Base-by-base conservation (phyloP, 2,329 filamentous ascomycete genomes). In the Mycosphaerella sp. region DNA sequence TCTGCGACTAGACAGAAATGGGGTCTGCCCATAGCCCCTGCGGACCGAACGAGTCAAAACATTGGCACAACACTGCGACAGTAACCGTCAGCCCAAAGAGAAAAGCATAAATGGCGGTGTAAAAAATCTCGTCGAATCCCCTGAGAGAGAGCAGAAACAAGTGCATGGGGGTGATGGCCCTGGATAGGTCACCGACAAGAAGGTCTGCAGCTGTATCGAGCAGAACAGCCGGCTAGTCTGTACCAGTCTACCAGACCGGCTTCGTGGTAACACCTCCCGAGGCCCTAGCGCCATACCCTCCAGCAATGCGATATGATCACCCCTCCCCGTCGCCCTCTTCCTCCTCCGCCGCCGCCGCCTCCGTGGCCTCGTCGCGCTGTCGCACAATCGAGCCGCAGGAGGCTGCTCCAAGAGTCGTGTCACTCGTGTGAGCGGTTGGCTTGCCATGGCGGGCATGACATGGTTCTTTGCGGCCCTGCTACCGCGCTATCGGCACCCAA, bases 81-180 rank as follows among this genome's bases (percentile, higher is more conserved):
- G 48, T 41, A 34, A 41, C 40, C 40, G 39, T 12, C 48, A 45
- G 41, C 48, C 32, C 29, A 21, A 21, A 21, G 26, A 6, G 17
- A n/a, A 51, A 51, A 51, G 48, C 31, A 51, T 51, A 51, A 46
- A 51, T 44, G 48, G 48, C 48, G 48, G 48, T 51, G 48, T 44
- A 51, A 51, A 9, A 41, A 51, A 39, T 10, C 47, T 21, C 32
- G 38, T 32, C 8, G 47, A 17, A 21, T 29, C 36, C 31, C 21
- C 26, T 29, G 26, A 29, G 6, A 7, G 26, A 26, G 34, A 10
- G 38, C 36, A 40, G 32, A 29, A 14, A 21, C n/a, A 26, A 14
- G 32, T 29, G 40, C 23, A 40, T 34, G 48, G 48, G 41, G 42
- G 48, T 26, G 48, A 39, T 26, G 17, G 26, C 21, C 21, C 21